Evolutionary conservation across 1,284 basidiomycete species (phyloP), one percentile per base, ranked within the genome.

Genomic region (Ustilago tritici): DNA sequence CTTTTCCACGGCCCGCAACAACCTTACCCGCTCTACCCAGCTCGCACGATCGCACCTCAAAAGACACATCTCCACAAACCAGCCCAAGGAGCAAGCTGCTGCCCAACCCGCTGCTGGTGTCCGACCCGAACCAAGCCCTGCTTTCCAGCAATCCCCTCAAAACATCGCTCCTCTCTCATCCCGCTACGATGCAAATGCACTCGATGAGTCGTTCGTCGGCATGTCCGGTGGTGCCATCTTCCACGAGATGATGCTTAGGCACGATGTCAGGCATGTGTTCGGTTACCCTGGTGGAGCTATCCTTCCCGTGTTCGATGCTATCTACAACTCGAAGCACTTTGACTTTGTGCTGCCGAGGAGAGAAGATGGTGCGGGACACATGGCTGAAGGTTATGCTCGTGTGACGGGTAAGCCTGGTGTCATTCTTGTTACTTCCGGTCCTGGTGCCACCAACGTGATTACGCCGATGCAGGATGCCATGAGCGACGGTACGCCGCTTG

Each of bases 241-340:
- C 88, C 95, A 99, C 87, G 95, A 99, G 88, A 98, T 99, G 96
- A 98, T 99, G 94, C 92, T 95, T 68, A 90, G 96, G 62, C 96
- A 99, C 87, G 91, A 91, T 67, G 95, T 99, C 84, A 97, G 96
- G 88, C 93, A 98, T 85, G 91, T 99, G 59, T 99, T 99, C 85
- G 96, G 96, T 55, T 99, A 99, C 88, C 96, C 96, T 17, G 96
- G 96, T 56, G 95, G 95, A 73, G 96, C 96, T 56, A 98, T 98
- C 85, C 91, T 98, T 19, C 97, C 96, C 80, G 96, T 99, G 47
- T 99, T 98, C 87, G 96, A 99, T 87, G 96, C 97, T 85, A 99
- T 98, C 87, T 93, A 98, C 90, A 93, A 98, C 88, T 98, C 95
- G 11, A 90, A 92, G 17, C 92, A 98, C 87, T 98, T 99, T 83